phyloP scores from a whole-genome alignment of 441 rosid species.

The Corymbia calophylla region DNA sequence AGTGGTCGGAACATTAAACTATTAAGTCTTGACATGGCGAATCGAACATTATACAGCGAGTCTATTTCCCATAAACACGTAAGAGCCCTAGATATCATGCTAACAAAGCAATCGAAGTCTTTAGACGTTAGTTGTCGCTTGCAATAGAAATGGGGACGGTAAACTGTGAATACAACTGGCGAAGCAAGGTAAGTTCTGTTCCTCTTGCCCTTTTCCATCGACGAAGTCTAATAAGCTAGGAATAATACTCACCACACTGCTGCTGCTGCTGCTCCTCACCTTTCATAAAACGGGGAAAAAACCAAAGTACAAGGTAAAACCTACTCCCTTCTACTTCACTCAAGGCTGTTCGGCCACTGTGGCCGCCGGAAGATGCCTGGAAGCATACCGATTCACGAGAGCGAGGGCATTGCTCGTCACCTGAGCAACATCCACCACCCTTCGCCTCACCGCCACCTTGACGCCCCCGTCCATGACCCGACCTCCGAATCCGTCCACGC shows the following conservation, averaged over 20 bases:
- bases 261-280: not conserved
- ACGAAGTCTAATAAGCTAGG: not conserved
- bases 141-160: not conserved
- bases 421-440: constrained; percentile 53
- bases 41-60: not conserved
- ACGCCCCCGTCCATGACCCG: constrained; percentile 43
- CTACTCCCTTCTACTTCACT: not conserved
- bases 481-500: constrained; percentile 66
- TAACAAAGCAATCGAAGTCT: not conserved
- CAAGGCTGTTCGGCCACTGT: constrained; percentile 12
- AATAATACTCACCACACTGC: not conserved
- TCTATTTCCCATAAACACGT: not conserved
- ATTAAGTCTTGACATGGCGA: not conserved
- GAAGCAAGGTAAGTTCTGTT: not conserved
- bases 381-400: constrained; percentile 60
- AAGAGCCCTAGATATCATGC: not conserved
- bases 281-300: not conserved
- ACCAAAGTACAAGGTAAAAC: not conserved
- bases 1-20: not conserved
- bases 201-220: not conserved
- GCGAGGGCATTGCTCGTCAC: constrained; percentile 87
- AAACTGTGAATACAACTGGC: not conserved
- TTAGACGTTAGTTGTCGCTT: not conserved
- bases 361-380: constrained; percentile 16
- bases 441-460: constrained; percentile 37